A percentile compares a stretch with the other conserved stretches of the same genome.
Conservation (phyloP, 257 asterid species). For the Verbascum thapsus region DNA sequence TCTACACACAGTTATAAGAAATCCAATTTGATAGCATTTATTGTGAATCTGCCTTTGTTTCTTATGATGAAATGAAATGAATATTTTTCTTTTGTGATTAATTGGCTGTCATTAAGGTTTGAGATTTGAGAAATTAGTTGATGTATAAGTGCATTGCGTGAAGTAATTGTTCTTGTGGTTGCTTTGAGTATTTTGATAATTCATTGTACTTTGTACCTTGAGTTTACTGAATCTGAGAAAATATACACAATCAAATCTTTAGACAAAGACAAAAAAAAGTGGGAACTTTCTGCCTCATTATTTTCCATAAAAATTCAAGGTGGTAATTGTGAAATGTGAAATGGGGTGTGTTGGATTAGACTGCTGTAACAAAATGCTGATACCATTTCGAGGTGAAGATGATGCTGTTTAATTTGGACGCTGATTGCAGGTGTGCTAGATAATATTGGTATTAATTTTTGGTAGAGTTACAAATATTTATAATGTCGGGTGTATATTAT, state of each 20-base stretch:
- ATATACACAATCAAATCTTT: too few relatives aligned
- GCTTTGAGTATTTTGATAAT: constrained; percentile 12
- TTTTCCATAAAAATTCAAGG: background rate
- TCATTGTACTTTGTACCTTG: background rate
- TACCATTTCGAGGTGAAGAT: constrained; percentile 13
- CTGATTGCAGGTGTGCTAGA: constrained; percentile 27
- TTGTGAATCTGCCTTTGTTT: constrained; percentile 6
- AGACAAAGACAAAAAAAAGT: too few relatives aligned
- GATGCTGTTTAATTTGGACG: constrained; percentile 32
- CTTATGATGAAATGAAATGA: background rate
- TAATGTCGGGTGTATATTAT: background rate
- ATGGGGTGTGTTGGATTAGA: background rate
- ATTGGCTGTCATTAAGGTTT: constrained; percentile 1
- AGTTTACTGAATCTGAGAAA: too few relatives aligned
- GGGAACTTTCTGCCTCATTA: background rate
- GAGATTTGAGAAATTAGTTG: background rate
- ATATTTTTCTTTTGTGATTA: background rate
- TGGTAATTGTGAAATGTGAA: constrained; percentile 4
- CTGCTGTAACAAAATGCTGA: background rate
- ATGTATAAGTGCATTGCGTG: background rate
- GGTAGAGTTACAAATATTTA: background rate
- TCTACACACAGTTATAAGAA: constrained; percentile 29
- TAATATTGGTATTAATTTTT: background rate
- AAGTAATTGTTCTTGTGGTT: background rate
- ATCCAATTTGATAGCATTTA: constrained; percentile 9